Percentiles rank a stretch among this genome's conserved stretches.
Evolutionary conservation across 2,329 filamentous ascomycete genomes (phyloP).

Genomic region (Xylariaceae sp.): DNA sequence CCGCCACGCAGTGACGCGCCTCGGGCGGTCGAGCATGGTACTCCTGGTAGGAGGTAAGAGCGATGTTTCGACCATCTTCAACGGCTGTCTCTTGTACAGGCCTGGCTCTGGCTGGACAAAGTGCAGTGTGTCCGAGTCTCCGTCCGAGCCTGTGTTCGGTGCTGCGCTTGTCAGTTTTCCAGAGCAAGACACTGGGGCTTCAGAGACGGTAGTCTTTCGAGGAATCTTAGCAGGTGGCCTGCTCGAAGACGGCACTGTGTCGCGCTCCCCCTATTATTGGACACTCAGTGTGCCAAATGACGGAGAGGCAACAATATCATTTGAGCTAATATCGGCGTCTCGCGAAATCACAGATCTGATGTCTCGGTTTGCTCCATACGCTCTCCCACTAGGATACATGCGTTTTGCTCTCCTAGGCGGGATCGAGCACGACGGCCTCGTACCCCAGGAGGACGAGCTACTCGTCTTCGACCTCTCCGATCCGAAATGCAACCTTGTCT

Average conservation of each 20-base stretch:
- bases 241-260: slow-evolving; percentile 54
- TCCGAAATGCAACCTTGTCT: slow-evolving; percentile 25
- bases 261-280: slow-evolving; percentile 62
- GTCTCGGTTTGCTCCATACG: slow-evolving; percentile 40
- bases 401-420: slow-evolving; percentile 39
- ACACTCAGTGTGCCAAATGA: slow-evolving; percentile 32
- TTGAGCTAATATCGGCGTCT: slow-evolving; percentile 17
- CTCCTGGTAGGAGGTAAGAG: slow-evolving; percentile 60
- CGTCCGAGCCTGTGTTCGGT: slow-evolving; percentile 39
- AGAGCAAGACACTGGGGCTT: slow-evolving; percentile 20
- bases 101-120: slow-evolving; percentile 42
- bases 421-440: slow-evolving; percentile 36
- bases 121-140: slow-evolving; percentile 34
- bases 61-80: slow-evolving; percentile 41
- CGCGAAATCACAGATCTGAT: slow-evolving; percentile 14
- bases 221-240: slow-evolving; percentile 73
- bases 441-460: slow-evolving; percentile 48
- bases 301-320: slow-evolving; percentile 29
- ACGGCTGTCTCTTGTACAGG: slow-evolving; percentile 49
- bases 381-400: slow-evolving; percentile 24
- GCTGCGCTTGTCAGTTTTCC: slow-evolving; percentile 33
- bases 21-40: slow-evolving; percentile 44
- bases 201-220: slow-evolving; percentile 30
- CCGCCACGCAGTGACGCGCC: slow-evolving; percentile 60
- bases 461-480: slow-evolving; percentile 33